These are phyloP conservation scores for Saccharomyces hybrid DNA, from an alignment of 1,139 yeast genomes.

Conservation along the genomic window DNA sequence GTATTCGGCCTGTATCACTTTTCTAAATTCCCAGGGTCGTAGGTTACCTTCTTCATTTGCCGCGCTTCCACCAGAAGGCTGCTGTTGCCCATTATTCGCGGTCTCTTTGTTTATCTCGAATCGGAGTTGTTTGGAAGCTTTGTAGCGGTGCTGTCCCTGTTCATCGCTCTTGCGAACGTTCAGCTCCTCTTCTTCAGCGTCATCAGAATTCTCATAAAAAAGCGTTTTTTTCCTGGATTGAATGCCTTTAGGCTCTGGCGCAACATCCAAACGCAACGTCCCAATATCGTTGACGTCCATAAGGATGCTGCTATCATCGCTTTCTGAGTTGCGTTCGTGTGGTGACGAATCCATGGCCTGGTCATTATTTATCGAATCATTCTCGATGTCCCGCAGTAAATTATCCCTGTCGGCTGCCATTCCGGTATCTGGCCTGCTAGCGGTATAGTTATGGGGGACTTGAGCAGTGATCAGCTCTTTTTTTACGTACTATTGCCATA, in stretches of 20 bases:
- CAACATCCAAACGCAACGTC: neutral
- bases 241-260: neutral
- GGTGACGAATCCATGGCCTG: neutral
- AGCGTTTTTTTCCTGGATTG: neutral
- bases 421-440: neutral
- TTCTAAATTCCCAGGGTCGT: constrained; percentile 25
- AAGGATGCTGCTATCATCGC: neutral
- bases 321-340: neutral
- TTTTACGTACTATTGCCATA: neutral
- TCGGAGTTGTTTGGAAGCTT: neutral
- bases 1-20: constrained; percentile 17
- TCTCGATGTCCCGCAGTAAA: neutral
- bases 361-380: neutral
- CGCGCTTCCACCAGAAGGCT: constrained; percentile 1
- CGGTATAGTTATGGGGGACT: neutral
- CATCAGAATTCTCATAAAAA: neutral
- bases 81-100: neutral
- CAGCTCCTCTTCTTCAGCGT: neutral
- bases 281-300: neutral
- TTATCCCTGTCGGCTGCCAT: neutral
- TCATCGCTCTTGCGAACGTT: neutral
- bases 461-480: too few species aligned
- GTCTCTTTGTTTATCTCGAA: neutral
- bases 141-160: neutral
- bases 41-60: constrained; percentile 16